These are phyloP conservation scores for button mushroom (Agaricus bisporus) DNA, from an alignment of 768 basidiomycete genomes.

Conservation along the genomic window DNA sequence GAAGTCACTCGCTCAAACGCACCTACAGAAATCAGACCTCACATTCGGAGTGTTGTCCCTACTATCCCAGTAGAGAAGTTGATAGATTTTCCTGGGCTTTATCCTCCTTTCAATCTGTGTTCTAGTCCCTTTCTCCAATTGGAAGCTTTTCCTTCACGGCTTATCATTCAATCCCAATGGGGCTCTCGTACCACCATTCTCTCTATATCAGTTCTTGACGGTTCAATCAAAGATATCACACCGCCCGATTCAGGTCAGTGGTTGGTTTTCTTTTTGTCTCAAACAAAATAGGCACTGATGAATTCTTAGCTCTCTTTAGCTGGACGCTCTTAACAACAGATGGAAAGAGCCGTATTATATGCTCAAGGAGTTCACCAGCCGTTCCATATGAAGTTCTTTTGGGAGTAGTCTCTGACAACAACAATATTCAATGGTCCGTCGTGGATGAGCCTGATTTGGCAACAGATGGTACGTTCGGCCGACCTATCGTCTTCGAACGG, in stretches of 20 bases:
- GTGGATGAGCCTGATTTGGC: conserved; percentile 38
- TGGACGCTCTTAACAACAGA: conserved; percentile 54
- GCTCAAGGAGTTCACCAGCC: conserved; percentile 41
- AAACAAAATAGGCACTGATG: conserved; percentile 17
- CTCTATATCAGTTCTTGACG: conserved; percentile 34
- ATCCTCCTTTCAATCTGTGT: conserved; percentile 42
- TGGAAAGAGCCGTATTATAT: conserved; percentile 34
- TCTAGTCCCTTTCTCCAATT: conserved; percentile 24
- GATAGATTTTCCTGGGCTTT: conserved; percentile 56
- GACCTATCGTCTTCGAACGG: background rate
- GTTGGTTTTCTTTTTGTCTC: background rate
- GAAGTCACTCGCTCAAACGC: conserved; percentile 24
- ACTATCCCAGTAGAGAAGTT: conserved; percentile 32
- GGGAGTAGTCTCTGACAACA: conserved; percentile 23
- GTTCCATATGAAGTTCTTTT: conserved; percentile 45
- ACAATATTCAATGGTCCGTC: conserved; percentile 25
- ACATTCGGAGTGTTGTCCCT: conserved; percentile 30
- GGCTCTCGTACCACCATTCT: conserved; percentile 48
- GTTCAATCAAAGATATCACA: conserved; percentile 38
- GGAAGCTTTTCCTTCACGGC: conserved; percentile 12
- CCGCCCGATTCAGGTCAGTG: conserved; percentile 3
- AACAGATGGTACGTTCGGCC: conserved; percentile 27
- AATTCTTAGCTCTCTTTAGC: conserved; percentile 31
- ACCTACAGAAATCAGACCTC: background rate
- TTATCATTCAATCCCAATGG: conserved; percentile 48